Conservation (phyloP, 2,329 filamentous ascomycete genomes). For the Reticulascus tulasneorum region DNA sequence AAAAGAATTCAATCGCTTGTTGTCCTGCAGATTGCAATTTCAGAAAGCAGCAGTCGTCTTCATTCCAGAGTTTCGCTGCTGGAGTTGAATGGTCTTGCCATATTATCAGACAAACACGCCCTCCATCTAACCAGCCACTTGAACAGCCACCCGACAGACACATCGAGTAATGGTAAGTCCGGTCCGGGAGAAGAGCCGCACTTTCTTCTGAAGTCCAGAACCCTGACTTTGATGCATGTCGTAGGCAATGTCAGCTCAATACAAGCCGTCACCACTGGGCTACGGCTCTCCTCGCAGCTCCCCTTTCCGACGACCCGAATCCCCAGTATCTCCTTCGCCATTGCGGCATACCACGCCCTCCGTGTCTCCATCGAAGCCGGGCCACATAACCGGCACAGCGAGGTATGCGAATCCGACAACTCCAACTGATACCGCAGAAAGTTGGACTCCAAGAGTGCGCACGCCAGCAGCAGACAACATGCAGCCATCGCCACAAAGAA, state of each 20-base stretch:
- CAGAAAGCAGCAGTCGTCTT: constrained; percentile 11
- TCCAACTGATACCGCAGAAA: constrained; percentile 32
- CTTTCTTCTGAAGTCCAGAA: neutral
- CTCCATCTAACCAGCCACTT: too few species aligned
- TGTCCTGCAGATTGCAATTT: too few species aligned
- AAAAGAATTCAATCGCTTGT: constrained; percentile 12
- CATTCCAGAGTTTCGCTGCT: too few species aligned
- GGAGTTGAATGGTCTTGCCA: too few species aligned
- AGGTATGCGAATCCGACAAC: constrained; percentile 37
- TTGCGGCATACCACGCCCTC: constrained; percentile 63
- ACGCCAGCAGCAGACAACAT: constrained; percentile 20
- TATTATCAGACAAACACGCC: too few species aligned
- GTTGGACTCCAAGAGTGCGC: constrained; percentile 31
- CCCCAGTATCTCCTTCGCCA: constrained; percentile 61
- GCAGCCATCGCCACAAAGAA: constrained; percentile 34
- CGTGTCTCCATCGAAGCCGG: constrained; percentile 53
- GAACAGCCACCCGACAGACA: neutral
- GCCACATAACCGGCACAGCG: constrained; percentile 19
- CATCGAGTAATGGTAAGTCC: constrained; percentile 3
- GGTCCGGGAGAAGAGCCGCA: neutral
- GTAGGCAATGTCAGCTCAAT: constrained; percentile 52
- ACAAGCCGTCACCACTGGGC: constrained; percentile 68
- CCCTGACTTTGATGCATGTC: constrained; percentile 4
- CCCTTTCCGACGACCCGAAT: constrained; percentile 59
- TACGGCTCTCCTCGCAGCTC: constrained; percentile 67